Evolutionary conservation across 805 yeast genomes (phyloP), one percentile per base, ranked within the genome.

Genomic region (Candida maesae): DNA sequence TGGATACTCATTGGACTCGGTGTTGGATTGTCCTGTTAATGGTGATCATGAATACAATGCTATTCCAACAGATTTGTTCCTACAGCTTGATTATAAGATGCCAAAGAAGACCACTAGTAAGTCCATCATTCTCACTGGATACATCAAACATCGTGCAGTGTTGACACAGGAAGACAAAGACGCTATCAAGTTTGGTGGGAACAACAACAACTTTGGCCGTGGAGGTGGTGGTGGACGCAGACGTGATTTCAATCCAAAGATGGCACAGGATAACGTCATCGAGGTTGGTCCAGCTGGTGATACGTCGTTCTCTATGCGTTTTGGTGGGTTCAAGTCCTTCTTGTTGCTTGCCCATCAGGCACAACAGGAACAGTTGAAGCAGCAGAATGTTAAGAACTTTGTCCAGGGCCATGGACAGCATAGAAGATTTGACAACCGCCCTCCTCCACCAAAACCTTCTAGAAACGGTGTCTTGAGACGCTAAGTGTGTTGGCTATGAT

Each of bases 71-170:
- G 66, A 70, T 40, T 36, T 59, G 18, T 62, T 71, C 33, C 51
- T 76, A 27, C 66, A 68, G 21, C 64, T 78, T 3, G 67, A 68
- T 35, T 91, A 82, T 55, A 57, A 68, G 33, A 73, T 81, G 74
- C 91, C 95, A 3, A 64, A 70, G 2, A 67, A 66, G 28, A 69
- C 63, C 12, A 50, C 41, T 3, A 82, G 88, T 24, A 93, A 91
- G 58, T 83, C 95, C 2, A 84, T 93, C 84, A 67, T 91, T 17
- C 61, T 91, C 48, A 84, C 81, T 34, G 97, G 97, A 0, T 87
- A 69, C 55, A 77, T 79, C 45, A 74, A 88, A 5, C 82, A 79
- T 44, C 64, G 65, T 26, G 69, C 71, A 15, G 80, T 81, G 7
- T 66, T 91, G 34, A 78, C 78, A 5, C 76, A 74, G 29, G 82